A percentile compares a stretch with the other conserved stretches of the same genome.
Conservation (phyloP, 768 basidiomycete species). For the Pisolithus tinctorius region DNA sequence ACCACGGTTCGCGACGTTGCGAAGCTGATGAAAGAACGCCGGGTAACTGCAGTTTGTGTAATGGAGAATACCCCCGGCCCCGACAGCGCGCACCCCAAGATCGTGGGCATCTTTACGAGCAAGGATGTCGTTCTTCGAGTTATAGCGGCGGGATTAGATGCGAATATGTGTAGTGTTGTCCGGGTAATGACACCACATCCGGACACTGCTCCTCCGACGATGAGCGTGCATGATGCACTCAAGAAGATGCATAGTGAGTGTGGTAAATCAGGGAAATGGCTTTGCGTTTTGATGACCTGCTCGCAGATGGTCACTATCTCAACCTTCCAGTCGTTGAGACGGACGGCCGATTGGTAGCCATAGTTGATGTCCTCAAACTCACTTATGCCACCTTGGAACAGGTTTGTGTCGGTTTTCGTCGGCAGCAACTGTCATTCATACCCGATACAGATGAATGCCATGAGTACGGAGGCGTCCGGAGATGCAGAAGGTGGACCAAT, state of each 20-base stretch:
- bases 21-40: conserved; percentile 90
- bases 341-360: conserved; percentile 89
- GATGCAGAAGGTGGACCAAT: conserved; percentile 85
- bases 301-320: conserved; percentile 88
- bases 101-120: conserved; percentile 97
- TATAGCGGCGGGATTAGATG: conserved; percentile 94
- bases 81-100: conserved; percentile 50
- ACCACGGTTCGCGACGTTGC: conserved; percentile 93
- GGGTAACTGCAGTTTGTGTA: conserved; percentile 96
- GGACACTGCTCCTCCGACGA: conserved; percentile 86
- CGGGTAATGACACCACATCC: conserved; percentile 99
- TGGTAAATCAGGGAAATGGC: conserved; percentile 23
- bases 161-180: conserved; percentile 89
- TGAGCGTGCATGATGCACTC: conserved; percentile 90
- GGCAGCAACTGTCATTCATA: conserved; percentile 4
- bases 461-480: conserved; percentile 50
- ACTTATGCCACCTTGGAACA: conserved; percentile 99
- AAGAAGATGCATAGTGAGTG: conserved; percentile 96
- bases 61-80: conserved; percentile 61
- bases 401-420: conserved; percentile 34
- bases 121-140: conserved; percentile 98
- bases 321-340: conserved; percentile 93
- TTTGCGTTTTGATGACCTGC: conserved; percentile 2
- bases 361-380: conserved; percentile 95
- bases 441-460: conserved; percentile 80